Percentiles rank a stretch among this genome's conserved stretches.
Conservation (phyloP, 139 green algal species). For the Raphidocelis subcapitata region DNA sequence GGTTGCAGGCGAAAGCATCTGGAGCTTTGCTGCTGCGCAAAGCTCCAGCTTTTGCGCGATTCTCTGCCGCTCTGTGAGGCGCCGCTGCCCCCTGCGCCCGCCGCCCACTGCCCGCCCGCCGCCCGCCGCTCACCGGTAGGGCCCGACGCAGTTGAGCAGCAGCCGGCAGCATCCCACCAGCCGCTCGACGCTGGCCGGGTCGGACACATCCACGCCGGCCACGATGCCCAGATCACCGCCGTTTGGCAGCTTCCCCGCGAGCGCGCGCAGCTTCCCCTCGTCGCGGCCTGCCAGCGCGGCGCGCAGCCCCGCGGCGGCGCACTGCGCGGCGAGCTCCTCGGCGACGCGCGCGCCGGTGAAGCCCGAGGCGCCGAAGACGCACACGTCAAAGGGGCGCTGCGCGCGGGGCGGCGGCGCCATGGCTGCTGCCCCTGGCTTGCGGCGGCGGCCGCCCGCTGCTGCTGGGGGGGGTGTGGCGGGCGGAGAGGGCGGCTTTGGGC, state of each 20-base stretch:
- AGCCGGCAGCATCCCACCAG: constrained; percentile 26
- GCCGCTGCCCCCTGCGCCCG: no score
- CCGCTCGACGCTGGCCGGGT: not conserved
- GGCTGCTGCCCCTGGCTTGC: no score
- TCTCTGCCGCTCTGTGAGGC: no score
- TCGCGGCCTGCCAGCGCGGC: not conserved
- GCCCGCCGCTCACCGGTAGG: no score
- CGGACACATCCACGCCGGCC: not conserved
- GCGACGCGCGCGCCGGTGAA: constrained; percentile 55
- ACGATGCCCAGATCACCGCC: not conserved
- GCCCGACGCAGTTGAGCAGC: constrained; percentile 65
- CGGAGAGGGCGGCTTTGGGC: no score
- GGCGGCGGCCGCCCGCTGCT: no score
- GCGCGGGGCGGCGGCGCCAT: no score
- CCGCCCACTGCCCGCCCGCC: no score
- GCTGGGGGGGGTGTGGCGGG: no score
- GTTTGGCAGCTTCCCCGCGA: not conserved
- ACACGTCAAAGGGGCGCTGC: constrained; percentile 29
- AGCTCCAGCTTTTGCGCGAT: no score
- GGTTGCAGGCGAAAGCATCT: no score
- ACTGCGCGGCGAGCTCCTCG: constrained; percentile 31
- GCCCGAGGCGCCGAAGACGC: constrained; percentile 58
- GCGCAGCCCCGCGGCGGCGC: constrained; percentile 2
- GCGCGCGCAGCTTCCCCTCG: not conserved
- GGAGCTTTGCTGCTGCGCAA: no score